phyloP scores from a whole-genome alignment of 176 grass and related monocot species.

The Eremochloa ophiuroides region DNA sequence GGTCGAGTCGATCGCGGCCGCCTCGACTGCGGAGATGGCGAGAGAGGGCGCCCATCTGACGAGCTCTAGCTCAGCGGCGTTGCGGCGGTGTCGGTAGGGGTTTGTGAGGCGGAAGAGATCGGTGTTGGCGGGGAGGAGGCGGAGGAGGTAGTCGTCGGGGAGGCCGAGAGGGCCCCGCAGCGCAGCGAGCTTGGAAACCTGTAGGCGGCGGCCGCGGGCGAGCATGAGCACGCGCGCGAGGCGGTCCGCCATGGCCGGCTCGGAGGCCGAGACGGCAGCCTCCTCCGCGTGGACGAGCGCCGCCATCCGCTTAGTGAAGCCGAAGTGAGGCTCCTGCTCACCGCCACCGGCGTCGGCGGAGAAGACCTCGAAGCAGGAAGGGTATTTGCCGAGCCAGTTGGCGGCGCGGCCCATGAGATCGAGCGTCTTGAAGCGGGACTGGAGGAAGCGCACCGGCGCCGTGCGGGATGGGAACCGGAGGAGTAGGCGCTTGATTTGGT shows the following conservation, averaged over 20 bases:
- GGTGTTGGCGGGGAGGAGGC: slow-evolving; percentile 58
- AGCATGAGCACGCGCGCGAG: slow-evolving; percentile 84
- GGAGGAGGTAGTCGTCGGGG: slow-evolving; percentile 86
- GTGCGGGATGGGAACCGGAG: slow-evolving; percentile 63
- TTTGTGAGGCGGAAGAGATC: slow-evolving; percentile 77
- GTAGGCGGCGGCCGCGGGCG: slow-evolving; percentile 52
- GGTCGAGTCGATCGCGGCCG: not conserved
- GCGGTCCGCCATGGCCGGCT: slow-evolving; percentile 58
- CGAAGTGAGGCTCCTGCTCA: slow-evolving; percentile 46
- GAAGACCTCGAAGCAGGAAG: slow-evolving; percentile 75
- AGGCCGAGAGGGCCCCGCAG: slow-evolving; percentile 70
- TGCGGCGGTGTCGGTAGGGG: slow-evolving; percentile 47
- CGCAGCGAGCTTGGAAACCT: slow-evolving; percentile 70
- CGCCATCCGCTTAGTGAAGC: slow-evolving; percentile 83
- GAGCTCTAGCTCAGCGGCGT: slow-evolving; percentile 73
- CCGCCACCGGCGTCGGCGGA: slow-evolving; percentile 11
- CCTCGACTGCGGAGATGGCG: slow-evolving; percentile 51
- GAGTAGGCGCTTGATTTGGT: slow-evolving; percentile 90
- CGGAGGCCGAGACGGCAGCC: slow-evolving; percentile 40
- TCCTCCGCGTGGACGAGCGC: slow-evolving; percentile 69
- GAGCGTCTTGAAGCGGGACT: slow-evolving; percentile 72
- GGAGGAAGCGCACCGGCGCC: slow-evolving; percentile 68
- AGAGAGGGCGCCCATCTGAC: slow-evolving; percentile 61
- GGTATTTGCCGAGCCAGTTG: slow-evolving; percentile 96
- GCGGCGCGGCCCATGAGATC: slow-evolving; percentile 77